Evolutionary conservation across 441 rosid species (phyloP).

Genomic region (Euphorbia schlechtendalii): DNA sequence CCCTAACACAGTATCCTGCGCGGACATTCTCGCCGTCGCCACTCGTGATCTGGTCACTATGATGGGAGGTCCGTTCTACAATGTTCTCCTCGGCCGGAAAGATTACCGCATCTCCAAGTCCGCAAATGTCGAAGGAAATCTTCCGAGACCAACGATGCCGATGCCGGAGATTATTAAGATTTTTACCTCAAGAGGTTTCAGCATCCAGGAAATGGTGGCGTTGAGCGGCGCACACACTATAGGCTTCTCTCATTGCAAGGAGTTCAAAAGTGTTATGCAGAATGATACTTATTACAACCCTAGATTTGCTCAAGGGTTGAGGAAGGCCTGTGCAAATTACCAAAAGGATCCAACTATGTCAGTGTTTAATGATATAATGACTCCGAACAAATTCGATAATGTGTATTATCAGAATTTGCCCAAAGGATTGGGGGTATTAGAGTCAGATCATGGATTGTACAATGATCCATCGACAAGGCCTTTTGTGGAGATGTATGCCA

Average conservation of each 20-base stretch:
- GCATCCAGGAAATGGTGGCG: slow-evolving; percentile 54
- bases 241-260: slow-evolving; percentile 74
- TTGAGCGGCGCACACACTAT: slow-evolving; percentile 68
- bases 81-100: slow-evolving; percentile 46
- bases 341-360: slow-evolving; percentile 42
- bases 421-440: slow-evolving; percentile 47
- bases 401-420: slow-evolving; percentile 50
- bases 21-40: slow-evolving; percentile 59
- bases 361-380: slow-evolving; percentile 54
- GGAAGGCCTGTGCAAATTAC: slow-evolving; percentile 48
- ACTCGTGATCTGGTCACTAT: slow-evolving; percentile 54
- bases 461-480: slow-evolving; percentile 39
- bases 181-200: slow-evolving; percentile 38
- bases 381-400: slow-evolving; percentile 71
- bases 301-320: slow-evolving; percentile 33
- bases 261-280: slow-evolving; percentile 39
- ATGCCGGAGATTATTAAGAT: slow-evolving; percentile 32
- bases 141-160: slow-evolving; percentile 38
- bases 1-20: slow-evolving; percentile 54
- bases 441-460: slow-evolving; percentile 47
- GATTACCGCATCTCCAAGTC: slow-evolving; percentile 43
- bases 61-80: slow-evolving; percentile 61
- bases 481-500: slow-evolving; percentile 46
- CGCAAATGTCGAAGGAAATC: slow-evolving; percentile 30
- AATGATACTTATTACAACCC: slow-evolving; percentile 26